Base-by-base conservation (phyloP, 306 rosid species). In the Herpetospermum pedunculosum region DNA sequence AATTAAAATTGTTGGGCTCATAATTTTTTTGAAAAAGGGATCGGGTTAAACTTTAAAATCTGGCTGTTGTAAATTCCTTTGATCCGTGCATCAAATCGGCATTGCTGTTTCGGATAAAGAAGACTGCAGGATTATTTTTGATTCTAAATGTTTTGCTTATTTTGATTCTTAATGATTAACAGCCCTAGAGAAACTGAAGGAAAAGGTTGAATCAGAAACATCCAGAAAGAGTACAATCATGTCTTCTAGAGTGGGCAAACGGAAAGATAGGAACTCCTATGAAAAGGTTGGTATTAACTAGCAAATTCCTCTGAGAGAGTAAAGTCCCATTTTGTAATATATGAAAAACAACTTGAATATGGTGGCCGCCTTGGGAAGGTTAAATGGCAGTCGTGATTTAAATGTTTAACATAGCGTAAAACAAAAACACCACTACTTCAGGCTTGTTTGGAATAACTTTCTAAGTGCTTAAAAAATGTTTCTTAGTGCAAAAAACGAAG, bases 111-210 rank as follows among this genome's bases (percentile, higher is more conserved):
- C 28, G 57, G n/a, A n/a, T 44, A 44, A 25, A 3, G 0, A 13
- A 44, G 74, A 40, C 32, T 6, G 55, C 72, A 21, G 34, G 38
- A 5, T 12, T 19, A 10, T 72, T 19, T 50, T 19, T 37, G 4
- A n/a, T 19, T 62, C 16, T 21, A 10, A 2, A 46, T 34, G 19
- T 76, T 11, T 59, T 60, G 34, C 35, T 38, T 37, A 41, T 6
- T 25, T 48, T 11, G 64, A 62, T 76, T 58, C 40, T 29, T 19
- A 46, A 18, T 50, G 73, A 59, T 74, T 78, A 79, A 77, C 90
- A 89, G 96, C 96, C 11, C 78, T 89, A 40, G 76, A 85, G 81
- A 89, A 84, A 87, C 72, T 83, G 72, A 89, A 89, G 80, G 89
- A 82, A 78, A 81, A 49, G 5, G 77, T 89, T 77, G 87, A 81